phyloP scores from a whole-genome alignment of 176 grass and related monocot genomes.

The Musa itinerans region DNA sequence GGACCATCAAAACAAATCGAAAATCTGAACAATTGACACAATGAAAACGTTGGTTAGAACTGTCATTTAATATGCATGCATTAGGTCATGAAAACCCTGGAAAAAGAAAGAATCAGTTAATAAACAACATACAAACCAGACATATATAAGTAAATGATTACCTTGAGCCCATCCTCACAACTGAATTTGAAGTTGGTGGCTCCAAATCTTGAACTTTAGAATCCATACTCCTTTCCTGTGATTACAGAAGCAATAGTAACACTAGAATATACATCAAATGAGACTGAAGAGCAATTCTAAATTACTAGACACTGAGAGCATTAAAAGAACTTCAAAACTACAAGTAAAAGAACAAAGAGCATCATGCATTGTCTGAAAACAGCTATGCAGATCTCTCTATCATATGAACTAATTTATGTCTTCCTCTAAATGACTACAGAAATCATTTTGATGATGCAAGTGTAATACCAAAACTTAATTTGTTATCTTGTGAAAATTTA shows the following conservation, averaged over 20 bases:
- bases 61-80: background rate
- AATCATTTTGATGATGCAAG: background rate
- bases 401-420: background rate
- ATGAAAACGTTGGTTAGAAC: background rate
- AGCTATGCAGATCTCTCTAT: background rate
- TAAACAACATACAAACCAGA: background rate
- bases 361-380: background rate
- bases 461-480: background rate
- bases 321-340: background rate
- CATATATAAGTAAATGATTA: constrained; percentile 29
- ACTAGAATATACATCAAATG: background rate
- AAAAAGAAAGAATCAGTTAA: background rate
- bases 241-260: constrained; percentile 14
- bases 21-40: background rate
- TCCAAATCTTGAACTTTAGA: constrained; percentile 79
- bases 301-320: background rate
- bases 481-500: background rate
- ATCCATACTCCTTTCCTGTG: constrained; percentile 60
- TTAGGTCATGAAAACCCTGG: background rate
- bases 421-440: background rate
- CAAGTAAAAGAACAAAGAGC: background rate
- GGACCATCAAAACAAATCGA: background rate
- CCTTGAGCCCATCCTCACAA: constrained; percentile 36
- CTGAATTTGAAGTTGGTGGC: constrained; percentile 18
- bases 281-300: background rate